A percentile compares a stretch with the other conserved stretches of the same genome.
Conservation (phyloP, 192 early-diverging fungal genomes). For the Coemansia sp. region DNA sequence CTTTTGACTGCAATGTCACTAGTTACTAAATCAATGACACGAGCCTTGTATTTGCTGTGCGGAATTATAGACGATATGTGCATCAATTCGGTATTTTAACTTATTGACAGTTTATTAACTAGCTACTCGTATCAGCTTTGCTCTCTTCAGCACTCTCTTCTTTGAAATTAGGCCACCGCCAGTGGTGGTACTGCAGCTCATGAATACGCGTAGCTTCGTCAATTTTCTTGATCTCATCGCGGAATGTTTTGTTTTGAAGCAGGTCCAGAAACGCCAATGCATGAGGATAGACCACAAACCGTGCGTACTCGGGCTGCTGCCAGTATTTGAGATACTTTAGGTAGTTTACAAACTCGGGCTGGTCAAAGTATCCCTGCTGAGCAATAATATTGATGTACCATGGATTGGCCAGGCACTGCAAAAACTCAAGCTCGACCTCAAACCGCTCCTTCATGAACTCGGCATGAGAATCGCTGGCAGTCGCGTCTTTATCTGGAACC, state of each 20-base stretch:
- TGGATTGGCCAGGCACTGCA: constrained; percentile 92
- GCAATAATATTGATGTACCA: constrained; percentile 91
- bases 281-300: constrained; percentile 89
- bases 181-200: constrained; percentile 49
- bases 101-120: background rate
- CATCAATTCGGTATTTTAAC: too few relatives aligned
- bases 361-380: constrained; percentile 82
- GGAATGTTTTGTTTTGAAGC: constrained; percentile 79
- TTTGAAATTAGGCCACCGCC: constrained; percentile 40
- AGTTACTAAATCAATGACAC: too few relatives aligned
- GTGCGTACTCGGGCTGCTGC: constrained; percentile 84
- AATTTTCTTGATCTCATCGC: constrained; percentile 69
- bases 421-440: constrained; percentile 91
- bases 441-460: constrained; percentile 62
- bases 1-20: too few relatives aligned
- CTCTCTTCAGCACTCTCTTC: background rate
- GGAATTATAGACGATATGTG: too few relatives aligned
- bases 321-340: constrained; percentile 90
- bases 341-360: constrained; percentile 86
- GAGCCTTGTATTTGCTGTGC: too few relatives aligned
- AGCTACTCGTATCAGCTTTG: background rate
- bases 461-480: background rate
- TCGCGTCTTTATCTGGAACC: constrained; percentile 1
- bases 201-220: constrained; percentile 75
- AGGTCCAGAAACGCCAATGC: constrained; percentile 81